These are phyloP conservation scores for Penicillium pancosmium DNA, from an alignment of 495 filamentous ascomycete genomes.

Conservation along the genomic window DNA sequence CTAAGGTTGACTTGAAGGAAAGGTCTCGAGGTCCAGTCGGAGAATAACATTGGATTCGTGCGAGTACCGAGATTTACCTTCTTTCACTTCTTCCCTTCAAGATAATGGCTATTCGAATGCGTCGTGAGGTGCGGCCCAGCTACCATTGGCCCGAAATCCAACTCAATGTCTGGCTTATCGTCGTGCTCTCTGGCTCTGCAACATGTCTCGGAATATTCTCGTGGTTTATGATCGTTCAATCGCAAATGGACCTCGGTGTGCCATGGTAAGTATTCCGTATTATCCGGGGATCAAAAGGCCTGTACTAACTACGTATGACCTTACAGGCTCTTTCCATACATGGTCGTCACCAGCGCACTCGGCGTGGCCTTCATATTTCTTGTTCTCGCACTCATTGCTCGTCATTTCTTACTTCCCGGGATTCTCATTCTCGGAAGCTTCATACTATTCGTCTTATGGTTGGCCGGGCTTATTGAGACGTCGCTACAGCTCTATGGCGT, in stretches of 20 bases:
- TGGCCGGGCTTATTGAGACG: constrained; percentile 89
- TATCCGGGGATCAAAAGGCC: constrained; percentile 2
- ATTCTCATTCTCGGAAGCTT: constrained; percentile 91
- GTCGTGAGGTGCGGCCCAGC: constrained; percentile 51
- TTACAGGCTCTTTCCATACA: constrained; percentile 90
- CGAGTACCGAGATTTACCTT: not conserved
- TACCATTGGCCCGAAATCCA: constrained; percentile 96
- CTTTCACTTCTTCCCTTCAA: not conserved
- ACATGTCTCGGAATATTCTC: constrained; percentile 86
- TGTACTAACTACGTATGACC: constrained; percentile 15
- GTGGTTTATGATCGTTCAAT: constrained; percentile 80
- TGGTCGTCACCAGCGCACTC: constrained; percentile 71
- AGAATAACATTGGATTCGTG: not conserved
- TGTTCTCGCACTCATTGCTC: constrained; percentile 71
- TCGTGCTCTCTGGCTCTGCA: constrained; percentile 77
- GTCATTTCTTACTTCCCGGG: constrained; percentile 80
- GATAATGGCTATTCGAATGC: constrained; percentile 28
- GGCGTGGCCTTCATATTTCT: constrained; percentile 73
- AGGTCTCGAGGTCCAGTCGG: not conserved
- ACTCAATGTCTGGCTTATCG: constrained; percentile 89
- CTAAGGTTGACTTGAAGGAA: not conserved
- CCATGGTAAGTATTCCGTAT: constrained; percentile 71
- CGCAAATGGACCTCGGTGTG: constrained; percentile 65
- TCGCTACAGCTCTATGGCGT: constrained; percentile 88
- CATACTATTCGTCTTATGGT: constrained; percentile 90